Base-by-base conservation (phyloP, 2,329 filamentous ascomycete genomes). In the Colletotrichum euphorbiae region DNA sequence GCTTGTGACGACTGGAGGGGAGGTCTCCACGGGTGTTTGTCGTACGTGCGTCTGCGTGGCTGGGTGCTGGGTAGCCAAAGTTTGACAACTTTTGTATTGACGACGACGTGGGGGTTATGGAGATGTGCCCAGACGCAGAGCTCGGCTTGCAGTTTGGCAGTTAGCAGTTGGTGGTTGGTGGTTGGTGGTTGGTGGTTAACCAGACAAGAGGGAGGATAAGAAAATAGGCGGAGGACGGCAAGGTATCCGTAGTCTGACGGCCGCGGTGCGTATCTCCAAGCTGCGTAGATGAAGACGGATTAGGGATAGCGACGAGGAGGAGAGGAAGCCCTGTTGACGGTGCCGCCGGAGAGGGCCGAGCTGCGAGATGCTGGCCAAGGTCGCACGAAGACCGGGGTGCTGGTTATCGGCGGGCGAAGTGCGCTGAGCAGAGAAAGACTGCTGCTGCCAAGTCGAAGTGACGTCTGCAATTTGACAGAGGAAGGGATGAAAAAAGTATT, bases 391-490 rank as follows among this genome's bases (percentile, higher is more conserved):
- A 15, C 33, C 51, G 51, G 51, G 51, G 51, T n/a, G 42, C 7
- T 19, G 11, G 51, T 55, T 45, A 45, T 45, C 42, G 15, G 42
- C n/a, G n/a, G 8, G 42, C 15, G 42, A 45, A 45, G 12, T 17
- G 38, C n/a, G 38, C 38, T 42, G 38, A n/a, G 38, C 38, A 19
- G 43, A 46, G 36, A 38, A 15, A 38, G 36, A 38, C 36, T 38
- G 36, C 4, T 15, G 36, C 36, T 24, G 66, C 55, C 54, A 69
- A 69, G 54, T 65, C 48, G 36, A 66, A 43, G 61, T 69, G 61
- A 69, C 61, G 65, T 68, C 54, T 54, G 45, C 43, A 50, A 28
- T 28, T 28, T 28, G 50, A n/a, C 19, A 33, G 19, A 21, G 40
- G 21, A 15, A 46, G 21, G 33, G 28, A 9, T 17, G 17, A 43